A percentile compares a stretch with the other conserved stretches of the same genome.
phyloP scores from a whole-genome alignment of 225 moss, liverwort and hornwort species.

The Anthoceros angustus region DNA sequence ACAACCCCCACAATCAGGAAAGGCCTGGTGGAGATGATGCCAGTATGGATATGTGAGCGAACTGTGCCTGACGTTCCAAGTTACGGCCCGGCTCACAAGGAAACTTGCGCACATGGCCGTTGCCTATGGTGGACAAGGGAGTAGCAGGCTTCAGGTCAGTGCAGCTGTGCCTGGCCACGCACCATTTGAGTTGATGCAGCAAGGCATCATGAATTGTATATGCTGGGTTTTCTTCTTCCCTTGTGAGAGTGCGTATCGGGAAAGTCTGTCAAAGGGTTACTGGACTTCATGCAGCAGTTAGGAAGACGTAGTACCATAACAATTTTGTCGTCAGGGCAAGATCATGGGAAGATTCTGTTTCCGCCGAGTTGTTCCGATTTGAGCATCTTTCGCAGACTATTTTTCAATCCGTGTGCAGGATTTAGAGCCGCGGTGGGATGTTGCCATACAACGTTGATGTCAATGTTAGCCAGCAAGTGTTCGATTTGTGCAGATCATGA shows the following conservation, averaged over 20 bases:
- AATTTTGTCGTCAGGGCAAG: background rate
- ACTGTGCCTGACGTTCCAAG: background rate
- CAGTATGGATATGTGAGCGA: background rate
- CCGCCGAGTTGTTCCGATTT: background rate
- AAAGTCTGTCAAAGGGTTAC: background rate
- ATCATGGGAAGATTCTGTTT: background rate
- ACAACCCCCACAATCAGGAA: slow-evolving; percentile 4
- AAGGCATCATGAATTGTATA: background rate
- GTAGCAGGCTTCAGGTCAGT: background rate
- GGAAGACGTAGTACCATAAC: background rate
- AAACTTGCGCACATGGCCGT: background rate
- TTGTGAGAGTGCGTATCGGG: background rate
- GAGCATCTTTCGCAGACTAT: background rate
- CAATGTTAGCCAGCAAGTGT: no score
- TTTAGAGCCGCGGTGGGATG: no score
- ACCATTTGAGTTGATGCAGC: background rate
- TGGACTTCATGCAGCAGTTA: background rate
- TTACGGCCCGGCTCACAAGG: background rate
- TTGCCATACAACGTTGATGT: no score
- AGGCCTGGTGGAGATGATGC: background rate
- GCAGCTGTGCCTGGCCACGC: no score
- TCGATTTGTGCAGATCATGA: no score
- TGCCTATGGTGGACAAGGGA: background rate
- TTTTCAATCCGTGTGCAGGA: no score
- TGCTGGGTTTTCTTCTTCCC: background rate